Percentiles rank a stretch among this genome's conserved stretches.
These are phyloP conservation scores for Ceratobasidium sp. DNA, from an alignment of 1,284 basidiomycete genomes.

Conservation along the genomic window DNA sequence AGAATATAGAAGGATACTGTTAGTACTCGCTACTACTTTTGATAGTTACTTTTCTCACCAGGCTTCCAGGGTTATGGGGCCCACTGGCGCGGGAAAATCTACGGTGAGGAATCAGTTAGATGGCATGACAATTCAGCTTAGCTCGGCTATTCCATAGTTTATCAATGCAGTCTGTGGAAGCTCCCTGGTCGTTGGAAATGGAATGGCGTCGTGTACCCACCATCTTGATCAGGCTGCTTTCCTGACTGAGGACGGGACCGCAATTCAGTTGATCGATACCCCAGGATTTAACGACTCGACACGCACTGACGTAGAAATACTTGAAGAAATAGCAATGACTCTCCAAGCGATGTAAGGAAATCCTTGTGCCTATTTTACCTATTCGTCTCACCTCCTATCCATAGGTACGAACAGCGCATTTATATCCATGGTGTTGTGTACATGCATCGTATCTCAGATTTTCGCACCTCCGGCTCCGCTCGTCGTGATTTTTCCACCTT, in stretches of 20 bases:
- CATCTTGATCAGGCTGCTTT: background rate
- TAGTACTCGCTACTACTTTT: too few species aligned
- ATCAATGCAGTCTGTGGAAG: conserved; percentile 11
- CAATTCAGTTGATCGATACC: conserved; percentile 48
- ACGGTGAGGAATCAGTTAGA: background rate
- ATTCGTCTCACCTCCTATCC: too few species aligned
- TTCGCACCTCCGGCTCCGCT: conserved; percentile 9
- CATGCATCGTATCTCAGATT: conserved; percentile 32
- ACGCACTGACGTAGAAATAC: conserved; percentile 32
- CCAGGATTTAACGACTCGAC: conserved; percentile 42
- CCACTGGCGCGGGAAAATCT: conserved; percentile 16
- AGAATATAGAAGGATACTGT: too few species aligned
- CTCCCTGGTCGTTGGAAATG: background rate
- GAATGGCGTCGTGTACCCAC: background rate
- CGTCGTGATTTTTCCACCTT: conserved; percentile 1
- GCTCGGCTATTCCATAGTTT: background rate
- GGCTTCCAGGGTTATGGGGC: conserved; percentile 7
- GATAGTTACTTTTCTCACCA: too few species aligned
- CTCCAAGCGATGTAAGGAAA: conserved; percentile 21
- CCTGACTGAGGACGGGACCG: background rate
- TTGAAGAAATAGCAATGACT: conserved; percentile 21
- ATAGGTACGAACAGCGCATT: background rate
- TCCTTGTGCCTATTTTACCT: background rate
- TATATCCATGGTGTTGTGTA: conserved; percentile 26
- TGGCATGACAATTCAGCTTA: too few species aligned